Evolutionary conservation across 805 yeast genomes (phyloP), one percentile per base, ranked within the genome.

Genomic region (Starmerella vaccinii): DNA sequence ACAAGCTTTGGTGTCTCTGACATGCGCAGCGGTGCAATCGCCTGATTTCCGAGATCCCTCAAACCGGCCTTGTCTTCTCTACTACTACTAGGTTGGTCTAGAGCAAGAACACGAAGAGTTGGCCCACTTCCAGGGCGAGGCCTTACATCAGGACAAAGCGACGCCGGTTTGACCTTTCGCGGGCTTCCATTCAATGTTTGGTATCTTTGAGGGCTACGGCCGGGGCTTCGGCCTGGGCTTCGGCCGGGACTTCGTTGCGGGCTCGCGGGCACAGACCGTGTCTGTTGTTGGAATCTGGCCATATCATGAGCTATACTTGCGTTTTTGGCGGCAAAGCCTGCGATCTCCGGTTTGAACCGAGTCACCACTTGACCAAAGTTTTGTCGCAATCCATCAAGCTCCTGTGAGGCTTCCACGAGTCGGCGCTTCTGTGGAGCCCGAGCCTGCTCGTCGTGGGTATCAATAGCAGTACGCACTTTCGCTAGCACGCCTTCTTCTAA

Each of bases 71-170:
- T 5, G 21, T 22, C 7, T 7, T 24, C 43, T 9, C 13, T 21
- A 2, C 4, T 5, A 21, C 43, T 39, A 13, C 18, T 13, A 1
- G 43, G 29, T 21, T 21, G 29, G n/a, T 15, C 19, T 5, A 37
- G n/a, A 1, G 40, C 40, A 13, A 37, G 16, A 9, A 37, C 40
- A 10, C 40, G n/a, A 4, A 4, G 15, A 4, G 26, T n/a, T n/a
- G 43, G 43, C n/a, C 43, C 30, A 13, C 43, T 39, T 2, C 43
- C 43, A 8, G 43, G 43, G 15, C 43, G 43, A 5, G 43, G 15
- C 3, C 26, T 19, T 6, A 23, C 5, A 7, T 23, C 43, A 1
- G 21, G 7, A n/a, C 5, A n/a, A n/a, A n/a, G 6, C 6, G 30
- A 13, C 5, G 7, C 8, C 19, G 26, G n/a, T 4, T n/a, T 39